Evolutionary conservation across 495 filamentous ascomycete genomes (phyloP).

Genomic region (Clohesyomyces aquaticus): DNA sequence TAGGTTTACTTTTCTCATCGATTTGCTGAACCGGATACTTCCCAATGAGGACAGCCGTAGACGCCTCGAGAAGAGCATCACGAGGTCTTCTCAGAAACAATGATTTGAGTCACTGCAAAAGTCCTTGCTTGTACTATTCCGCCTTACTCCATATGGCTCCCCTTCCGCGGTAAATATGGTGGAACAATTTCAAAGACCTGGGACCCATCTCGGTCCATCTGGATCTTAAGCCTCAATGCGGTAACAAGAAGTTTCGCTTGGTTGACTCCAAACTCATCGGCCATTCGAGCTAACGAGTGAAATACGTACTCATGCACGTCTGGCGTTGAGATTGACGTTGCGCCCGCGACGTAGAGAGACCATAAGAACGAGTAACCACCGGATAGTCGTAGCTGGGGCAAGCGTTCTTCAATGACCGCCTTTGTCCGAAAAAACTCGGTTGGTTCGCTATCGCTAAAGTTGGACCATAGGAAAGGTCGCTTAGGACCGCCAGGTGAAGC

Average conservation of each 20-base stretch:
- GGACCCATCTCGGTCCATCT: conserved; percentile 1
- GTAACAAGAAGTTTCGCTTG: conserved; percentile 23
- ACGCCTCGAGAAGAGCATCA: too few species aligned
- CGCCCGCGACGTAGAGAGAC: conserved; percentile 26
- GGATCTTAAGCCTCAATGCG: conserved; percentile 12
- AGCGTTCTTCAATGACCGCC: not conserved
- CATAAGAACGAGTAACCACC: conserved; percentile 31
- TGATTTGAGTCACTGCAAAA: too few species aligned
- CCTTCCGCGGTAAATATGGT: conserved; percentile 6
- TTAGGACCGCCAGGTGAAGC: not conserved
- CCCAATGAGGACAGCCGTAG: too few species aligned
- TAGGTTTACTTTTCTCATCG: too few species aligned
- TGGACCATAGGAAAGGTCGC: conserved; percentile 21
- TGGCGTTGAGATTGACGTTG: conserved; percentile 14
- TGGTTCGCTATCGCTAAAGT: conserved; percentile 7
- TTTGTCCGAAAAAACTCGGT: not conserved
- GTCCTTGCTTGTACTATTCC: too few species aligned
- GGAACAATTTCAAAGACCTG: conserved; percentile 5
- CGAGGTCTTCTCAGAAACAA: too few species aligned
- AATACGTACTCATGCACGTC: conserved; percentile 22
- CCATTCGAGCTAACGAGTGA: conserved; percentile 5
- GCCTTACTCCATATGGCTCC: too few species aligned
- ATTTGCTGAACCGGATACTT: too few species aligned
- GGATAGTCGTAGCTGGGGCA: conserved; percentile 24
- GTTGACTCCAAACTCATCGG: conserved; percentile 27